Percentiles rank a stretch among this genome's conserved stretches.
These are phyloP conservation scores for Moricandia moricandioides DNA, from an alignment of 345 rosid genomes.

Conservation along the genomic window DNA sequence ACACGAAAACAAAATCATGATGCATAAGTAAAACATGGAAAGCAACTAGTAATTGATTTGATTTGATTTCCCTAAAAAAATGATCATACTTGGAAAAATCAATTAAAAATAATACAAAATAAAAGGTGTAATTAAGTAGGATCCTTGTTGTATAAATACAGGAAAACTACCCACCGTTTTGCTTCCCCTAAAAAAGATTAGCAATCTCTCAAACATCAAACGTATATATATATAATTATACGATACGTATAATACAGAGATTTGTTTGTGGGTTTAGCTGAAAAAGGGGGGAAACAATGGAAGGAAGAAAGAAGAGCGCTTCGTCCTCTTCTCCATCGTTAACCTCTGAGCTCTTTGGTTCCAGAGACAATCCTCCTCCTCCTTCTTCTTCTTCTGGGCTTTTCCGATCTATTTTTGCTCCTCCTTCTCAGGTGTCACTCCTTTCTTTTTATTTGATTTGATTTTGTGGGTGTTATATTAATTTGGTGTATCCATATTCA, in stretches of 20 bases:
- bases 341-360: constrained; percentile 67
- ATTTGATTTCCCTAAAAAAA: no score
- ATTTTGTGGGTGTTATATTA: background rate
- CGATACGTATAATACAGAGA: background rate
- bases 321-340: constrained; percentile 42
- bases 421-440: constrained; percentile 50
- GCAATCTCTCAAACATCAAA: background rate
- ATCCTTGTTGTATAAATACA: constrained; percentile 14
- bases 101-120: background rate
- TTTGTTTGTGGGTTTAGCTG: constrained; percentile 14
- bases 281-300: constrained; percentile 45
- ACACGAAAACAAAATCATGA: no score
- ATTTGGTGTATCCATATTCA: background rate
- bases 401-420: constrained; percentile 62
- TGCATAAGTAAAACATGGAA: no score
- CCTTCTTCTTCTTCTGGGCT: constrained; percentile 51
- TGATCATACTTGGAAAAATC: no score
- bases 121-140: background rate
- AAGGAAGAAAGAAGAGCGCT: constrained; percentile 46
- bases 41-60: no score
- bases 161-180: background rate
- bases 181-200: constrained; percentile 9
- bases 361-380: constrained; percentile 41
- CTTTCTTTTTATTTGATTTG: background rate
- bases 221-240: background rate